Percentiles rank a stretch among this genome's conserved stretches.
phyloP scores from a whole-genome alignment of 352 stramenopile species.

The Phytophthora idaei region DNA sequence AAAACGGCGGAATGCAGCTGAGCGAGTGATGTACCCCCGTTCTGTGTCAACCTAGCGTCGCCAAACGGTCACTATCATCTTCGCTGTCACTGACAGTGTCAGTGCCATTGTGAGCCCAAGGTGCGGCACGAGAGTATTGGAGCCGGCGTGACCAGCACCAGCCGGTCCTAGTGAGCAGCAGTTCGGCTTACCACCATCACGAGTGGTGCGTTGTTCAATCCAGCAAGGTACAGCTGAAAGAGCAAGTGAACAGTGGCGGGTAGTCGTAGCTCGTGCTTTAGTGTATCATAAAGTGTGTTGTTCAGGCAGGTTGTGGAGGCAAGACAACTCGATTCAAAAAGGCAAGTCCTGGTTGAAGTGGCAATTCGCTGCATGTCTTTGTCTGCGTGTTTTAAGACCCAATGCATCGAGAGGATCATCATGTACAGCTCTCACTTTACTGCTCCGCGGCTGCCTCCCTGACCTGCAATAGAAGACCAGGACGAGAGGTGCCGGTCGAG shows the following conservation, averaged over 20 bases:
- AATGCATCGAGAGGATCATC: background rate
- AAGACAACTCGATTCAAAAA: background rate
- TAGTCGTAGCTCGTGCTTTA: background rate
- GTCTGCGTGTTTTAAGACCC: background rate
- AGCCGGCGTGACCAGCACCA: constrained; percentile 7
- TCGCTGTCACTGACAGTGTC: too few species aligned
- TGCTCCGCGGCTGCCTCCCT: too few species aligned
- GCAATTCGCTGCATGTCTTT: background rate
- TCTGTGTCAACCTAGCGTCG: constrained; percentile 16
- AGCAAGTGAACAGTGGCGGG: background rate
- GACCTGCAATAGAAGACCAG: background rate
- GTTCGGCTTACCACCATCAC: constrained; percentile 17
- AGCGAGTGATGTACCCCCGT: background rate
- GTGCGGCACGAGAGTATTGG: background rate
- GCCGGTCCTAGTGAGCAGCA: constrained; percentile 5
- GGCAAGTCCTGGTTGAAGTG: constrained; percentile 1
- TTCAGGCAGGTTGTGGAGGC: too few species aligned
- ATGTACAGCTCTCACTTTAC: background rate
- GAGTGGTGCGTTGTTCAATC: constrained; percentile 15
- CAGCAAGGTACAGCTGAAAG: constrained; percentile 28
- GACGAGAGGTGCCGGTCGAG: background rate
- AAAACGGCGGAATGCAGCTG: constrained; percentile 4
- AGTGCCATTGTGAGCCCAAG: background rate
- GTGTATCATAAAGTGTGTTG: background rate
- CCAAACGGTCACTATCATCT: background rate